Percentiles rank a stretch among this genome's conserved stretches.
Evolutionary conservation across 2,329 filamentous ascomycete genomes (phyloP).

Genomic region (Phialophora tarda): DNA sequence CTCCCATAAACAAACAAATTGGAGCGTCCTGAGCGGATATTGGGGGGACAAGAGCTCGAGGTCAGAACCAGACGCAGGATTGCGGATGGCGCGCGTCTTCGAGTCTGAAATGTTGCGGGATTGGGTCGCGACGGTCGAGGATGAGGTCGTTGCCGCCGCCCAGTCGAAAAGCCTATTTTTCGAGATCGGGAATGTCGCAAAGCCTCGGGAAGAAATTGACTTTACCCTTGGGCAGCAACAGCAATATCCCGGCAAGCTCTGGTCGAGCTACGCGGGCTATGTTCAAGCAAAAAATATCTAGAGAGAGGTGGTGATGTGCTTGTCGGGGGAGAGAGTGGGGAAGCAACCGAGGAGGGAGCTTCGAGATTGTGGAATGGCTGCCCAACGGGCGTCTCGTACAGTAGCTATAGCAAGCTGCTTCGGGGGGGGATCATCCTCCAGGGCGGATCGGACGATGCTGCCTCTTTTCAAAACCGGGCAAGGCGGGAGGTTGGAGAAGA

Average conservation of each 20-base stretch:
- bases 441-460: constrained; percentile 7
- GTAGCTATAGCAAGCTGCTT: constrained; percentile 11
- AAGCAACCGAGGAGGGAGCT: constrained; percentile 21
- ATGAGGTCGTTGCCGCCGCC: constrained; percentile 5
- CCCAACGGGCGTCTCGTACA: constrained; percentile 9
- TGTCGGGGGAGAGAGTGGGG: constrained; percentile 11
- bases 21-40: constrained; percentile 1
- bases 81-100: constrained; percentile 12
- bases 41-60: neutral
- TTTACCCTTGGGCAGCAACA: constrained; percentile 17
- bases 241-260: neutral
- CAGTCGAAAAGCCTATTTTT: constrained; percentile 6
- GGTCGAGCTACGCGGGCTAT: neutral
- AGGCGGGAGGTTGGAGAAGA: constrained; percentile 11
- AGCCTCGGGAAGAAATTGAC: neutral
- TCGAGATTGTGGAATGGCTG: constrained; percentile 10
- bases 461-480: constrained; percentile 8
- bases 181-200: constrained; percentile 9
- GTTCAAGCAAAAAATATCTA: constrained; percentile 1
- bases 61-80: constrained; percentile 8
- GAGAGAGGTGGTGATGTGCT: constrained; percentile 4
- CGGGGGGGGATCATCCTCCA: constrained; percentile 10
- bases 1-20: constrained; percentile 21
- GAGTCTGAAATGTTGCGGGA: constrained; percentile 5
- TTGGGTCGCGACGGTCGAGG: constrained; percentile 14